phyloP scores from a whole-genome alignment of 768 basidiomycete species.

The Mycena amicta region DNA sequence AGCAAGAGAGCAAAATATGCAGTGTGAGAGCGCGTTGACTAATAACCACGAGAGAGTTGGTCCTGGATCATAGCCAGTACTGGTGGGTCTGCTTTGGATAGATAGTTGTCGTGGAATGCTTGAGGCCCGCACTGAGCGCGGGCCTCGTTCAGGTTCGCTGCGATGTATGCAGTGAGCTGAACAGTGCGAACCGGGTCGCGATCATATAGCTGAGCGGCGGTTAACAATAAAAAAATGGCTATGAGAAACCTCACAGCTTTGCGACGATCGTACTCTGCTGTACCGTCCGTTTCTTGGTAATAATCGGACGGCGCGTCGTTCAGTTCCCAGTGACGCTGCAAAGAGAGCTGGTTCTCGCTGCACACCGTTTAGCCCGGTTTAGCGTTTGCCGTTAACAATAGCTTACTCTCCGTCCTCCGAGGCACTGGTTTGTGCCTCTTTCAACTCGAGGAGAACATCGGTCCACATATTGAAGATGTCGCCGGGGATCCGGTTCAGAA shows the following conservation, averaged over 20 bases:
- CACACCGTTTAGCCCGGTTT: too few relatives aligned
- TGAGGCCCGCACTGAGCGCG: slow-evolving; percentile 59
- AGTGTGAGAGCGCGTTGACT: not conserved
- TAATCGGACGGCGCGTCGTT: slow-evolving; percentile 58
- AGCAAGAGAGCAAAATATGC: slow-evolving; percentile 10
- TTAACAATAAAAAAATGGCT: slow-evolving; percentile 6
- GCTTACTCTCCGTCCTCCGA: slow-evolving; percentile 39
- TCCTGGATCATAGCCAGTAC: slow-evolving; percentile 73
- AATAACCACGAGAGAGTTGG: slow-evolving; percentile 40
- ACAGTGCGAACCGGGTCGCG: slow-evolving; percentile 71
- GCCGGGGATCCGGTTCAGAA: slow-evolving; percentile 67
- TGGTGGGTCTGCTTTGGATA: slow-evolving; percentile 68
- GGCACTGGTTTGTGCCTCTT: slow-evolving; percentile 56
- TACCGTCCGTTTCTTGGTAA: slow-evolving; percentile 67
- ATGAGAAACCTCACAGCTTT: slow-evolving; percentile 53
- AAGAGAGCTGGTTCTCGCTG: slow-evolving; percentile 27
- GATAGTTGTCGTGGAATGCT: slow-evolving; percentile 60
- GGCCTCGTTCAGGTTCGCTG: slow-evolving; percentile 60
- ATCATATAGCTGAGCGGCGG: slow-evolving; percentile 58
- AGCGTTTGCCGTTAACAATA: too few relatives aligned
- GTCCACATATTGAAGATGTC: slow-evolving; percentile 89
- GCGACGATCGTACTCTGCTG: slow-evolving; percentile 76
- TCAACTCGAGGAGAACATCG: slow-evolving; percentile 86
- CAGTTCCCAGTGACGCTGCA: slow-evolving; percentile 73
- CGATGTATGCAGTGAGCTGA: slow-evolving; percentile 64